These are phyloP conservation scores for Aleurites moluccanus DNA, from an alignment of 441 rosid genomes.

Conservation along the genomic window DNA sequence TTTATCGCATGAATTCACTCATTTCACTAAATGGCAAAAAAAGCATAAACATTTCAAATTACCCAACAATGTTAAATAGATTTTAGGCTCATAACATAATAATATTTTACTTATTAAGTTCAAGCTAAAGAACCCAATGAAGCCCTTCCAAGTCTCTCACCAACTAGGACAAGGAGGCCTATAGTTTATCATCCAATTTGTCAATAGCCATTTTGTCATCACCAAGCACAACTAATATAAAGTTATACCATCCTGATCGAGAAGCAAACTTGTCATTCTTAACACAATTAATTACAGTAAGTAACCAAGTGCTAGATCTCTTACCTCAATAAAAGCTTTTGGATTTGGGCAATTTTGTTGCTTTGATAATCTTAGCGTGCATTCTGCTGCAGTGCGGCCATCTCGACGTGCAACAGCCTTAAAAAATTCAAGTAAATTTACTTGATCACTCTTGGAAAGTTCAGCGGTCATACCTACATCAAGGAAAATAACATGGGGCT, in stretches of 20 bases:
- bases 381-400: conserved; percentile 92
- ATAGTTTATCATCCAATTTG: neutral
- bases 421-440: conserved; percentile 84
- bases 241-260: neutral
- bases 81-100: neutral
- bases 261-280: neutral
- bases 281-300: conserved; percentile 9
- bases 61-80: too few relatives aligned
- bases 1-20: neutral
- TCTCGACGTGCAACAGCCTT: conserved; percentile 95
- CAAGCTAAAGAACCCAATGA: neutral
- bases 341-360: conserved; percentile 96
- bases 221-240: neutral
- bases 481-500: conserved; percentile 97
- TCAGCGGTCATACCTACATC: conserved; percentile 99
- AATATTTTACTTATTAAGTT: neutral
- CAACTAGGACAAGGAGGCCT: neutral
- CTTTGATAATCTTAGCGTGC: conserved; percentile 73
- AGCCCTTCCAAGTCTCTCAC: neutral
- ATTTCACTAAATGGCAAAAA: neutral
- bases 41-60: too few relatives aligned
- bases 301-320: neutral
- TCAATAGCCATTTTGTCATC: too few relatives aligned
- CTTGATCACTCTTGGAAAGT: conserved; percentile 80
- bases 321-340: conserved; percentile 85